phyloP scores from a whole-genome alignment of 257 asterid genomes.

The Mitragyna speciosa region DNA sequence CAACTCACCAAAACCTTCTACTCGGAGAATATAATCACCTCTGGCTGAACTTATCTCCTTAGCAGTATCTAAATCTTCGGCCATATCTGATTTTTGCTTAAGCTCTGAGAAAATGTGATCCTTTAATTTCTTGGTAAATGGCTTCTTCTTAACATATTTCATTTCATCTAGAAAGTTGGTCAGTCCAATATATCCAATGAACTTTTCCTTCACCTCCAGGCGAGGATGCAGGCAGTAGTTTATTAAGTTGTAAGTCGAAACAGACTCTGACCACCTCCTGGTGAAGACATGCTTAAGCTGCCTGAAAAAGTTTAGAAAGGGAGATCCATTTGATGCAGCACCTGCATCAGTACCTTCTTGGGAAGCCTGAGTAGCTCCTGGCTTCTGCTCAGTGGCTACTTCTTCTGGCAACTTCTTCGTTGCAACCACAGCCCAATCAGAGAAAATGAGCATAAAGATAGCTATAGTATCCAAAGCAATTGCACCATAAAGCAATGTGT shows the following conservation, averaged over 20 bases:
- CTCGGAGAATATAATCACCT: slow-evolving; percentile 47
- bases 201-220: slow-evolving; percentile 10
- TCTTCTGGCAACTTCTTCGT: slow-evolving; percentile 33
- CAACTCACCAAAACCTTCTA: slow-evolving; percentile 19
- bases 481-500: slow-evolving; percentile 49
- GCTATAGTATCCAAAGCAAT: slow-evolving; percentile 37
- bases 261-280: slow-evolving; percentile 45
- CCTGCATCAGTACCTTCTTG: neutral
- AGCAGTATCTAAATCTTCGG: slow-evolving; percentile 35
- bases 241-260: slow-evolving; percentile 38
- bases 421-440: slow-evolving; percentile 35
- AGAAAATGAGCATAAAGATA: slow-evolving; percentile 34
- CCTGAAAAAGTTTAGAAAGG: neutral
- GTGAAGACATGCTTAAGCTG: slow-evolving; percentile 1
- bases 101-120: slow-evolving; percentile 41
- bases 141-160: slow-evolving; percentile 11
- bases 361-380: neutral
- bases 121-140: slow-evolving; percentile 26
- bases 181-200: slow-evolving; percentile 28
- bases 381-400: slow-evolving; percentile 10
- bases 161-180: slow-evolving; percentile 18
- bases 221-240: slow-evolving; percentile 31
- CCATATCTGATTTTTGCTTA: slow-evolving; percentile 28
- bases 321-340: neutral
- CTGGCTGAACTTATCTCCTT: slow-evolving; percentile 45